A percentile compares a stretch with the other conserved stretches of the same genome.
phyloP scores from a whole-genome alignment of 106 monocot genomes.

The Platanthera zijinensis region DNA sequence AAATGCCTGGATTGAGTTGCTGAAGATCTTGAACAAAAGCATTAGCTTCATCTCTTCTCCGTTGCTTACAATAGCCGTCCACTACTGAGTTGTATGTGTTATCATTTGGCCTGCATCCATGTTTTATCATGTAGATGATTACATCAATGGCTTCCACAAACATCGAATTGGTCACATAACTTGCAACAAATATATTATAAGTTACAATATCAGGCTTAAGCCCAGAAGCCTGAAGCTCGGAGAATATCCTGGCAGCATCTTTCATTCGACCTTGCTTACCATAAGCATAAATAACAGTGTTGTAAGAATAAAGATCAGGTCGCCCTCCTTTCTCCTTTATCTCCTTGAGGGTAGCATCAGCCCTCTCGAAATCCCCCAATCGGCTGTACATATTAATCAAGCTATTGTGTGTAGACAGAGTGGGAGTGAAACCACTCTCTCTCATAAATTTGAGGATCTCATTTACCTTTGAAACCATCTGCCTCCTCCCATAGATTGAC shows the following conservation, averaged over 20 bases:
- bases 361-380: constrained; percentile 58
- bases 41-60: constrained; percentile 53
- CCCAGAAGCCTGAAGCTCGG: constrained; percentile 61
- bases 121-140: constrained; percentile 59
- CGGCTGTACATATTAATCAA: constrained; percentile 77
- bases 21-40: constrained; percentile 46
- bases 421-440: constrained; percentile 61
- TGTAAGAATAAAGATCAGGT: constrained; percentile 85
- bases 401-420: constrained; percentile 70
- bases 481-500: constrained; percentile 78
- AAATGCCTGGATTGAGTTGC: constrained; percentile 49
- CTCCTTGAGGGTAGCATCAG: constrained; percentile 63
- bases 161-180: constrained; percentile 77
- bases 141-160: constrained; percentile 89
- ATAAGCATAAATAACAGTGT: constrained; percentile 88
- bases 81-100: constrained; percentile 80
- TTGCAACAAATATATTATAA: constrained; percentile 74
- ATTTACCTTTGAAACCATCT: constrained; percentile 66
- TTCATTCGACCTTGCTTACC: constrained; percentile 66
- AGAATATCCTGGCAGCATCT: constrained; percentile 86
- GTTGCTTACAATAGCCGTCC: constrained; percentile 59
- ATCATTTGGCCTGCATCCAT: constrained; percentile 76
- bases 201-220: constrained; percentile 85
- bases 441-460: constrained; percentile 71
- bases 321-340: constrained; percentile 50